Percentiles rank a stretch among this genome's conserved stretches.
phyloP scores from a whole-genome alignment of 345 rosid genomes.

The Boechera divaricarpa region DNA sequence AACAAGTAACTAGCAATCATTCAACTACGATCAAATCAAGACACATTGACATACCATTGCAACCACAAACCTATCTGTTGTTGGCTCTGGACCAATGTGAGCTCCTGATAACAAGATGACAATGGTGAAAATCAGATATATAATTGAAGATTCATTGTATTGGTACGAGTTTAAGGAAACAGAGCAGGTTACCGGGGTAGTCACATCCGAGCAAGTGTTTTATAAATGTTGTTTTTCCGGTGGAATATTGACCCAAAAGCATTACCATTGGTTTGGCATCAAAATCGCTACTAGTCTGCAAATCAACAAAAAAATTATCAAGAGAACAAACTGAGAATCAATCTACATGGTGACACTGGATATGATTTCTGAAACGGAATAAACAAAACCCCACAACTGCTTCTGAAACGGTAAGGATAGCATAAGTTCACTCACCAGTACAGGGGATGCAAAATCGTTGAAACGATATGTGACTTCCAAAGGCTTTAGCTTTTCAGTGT shows the following conservation, averaged over 20 bases:
- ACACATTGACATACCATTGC: slow-evolving; percentile 67
- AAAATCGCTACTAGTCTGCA: slow-evolving; percentile 87
- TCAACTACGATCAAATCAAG: slow-evolving; percentile 10
- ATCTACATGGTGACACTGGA: not conserved
- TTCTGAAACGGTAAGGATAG: not conserved
- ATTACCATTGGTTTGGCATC: slow-evolving; percentile 98
- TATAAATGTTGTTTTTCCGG: slow-evolving; percentile 95
- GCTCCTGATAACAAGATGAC: slow-evolving; percentile 62
- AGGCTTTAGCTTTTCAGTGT: slow-evolving; percentile 87
- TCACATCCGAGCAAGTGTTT: slow-evolving; percentile 82
- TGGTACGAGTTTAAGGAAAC: not conserved
- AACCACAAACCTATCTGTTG: slow-evolving; percentile 97
- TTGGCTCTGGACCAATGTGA: slow-evolving; percentile 98
- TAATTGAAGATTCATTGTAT: not conserved
- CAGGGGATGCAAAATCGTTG: slow-evolving; percentile 89
- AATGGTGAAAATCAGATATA: slow-evolving; percentile 21
- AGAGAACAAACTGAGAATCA: not conserved
- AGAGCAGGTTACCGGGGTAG: slow-evolving; percentile 69
- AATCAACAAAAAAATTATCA: slow-evolving; percentile 29
- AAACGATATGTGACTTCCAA: slow-evolving; percentile 79
- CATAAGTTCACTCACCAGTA: slow-evolving; percentile 61
- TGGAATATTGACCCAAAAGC: slow-evolving; percentile 97
- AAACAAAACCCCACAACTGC: slow-evolving; percentile 23
- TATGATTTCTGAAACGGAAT: not conserved
- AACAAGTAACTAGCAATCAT: slow-evolving; percentile 8